These are phyloP conservation scores for Hordeum pubiflorum DNA, from an alignment of 202 grass and related monocot genomes.

Conservation along the genomic window DNA sequence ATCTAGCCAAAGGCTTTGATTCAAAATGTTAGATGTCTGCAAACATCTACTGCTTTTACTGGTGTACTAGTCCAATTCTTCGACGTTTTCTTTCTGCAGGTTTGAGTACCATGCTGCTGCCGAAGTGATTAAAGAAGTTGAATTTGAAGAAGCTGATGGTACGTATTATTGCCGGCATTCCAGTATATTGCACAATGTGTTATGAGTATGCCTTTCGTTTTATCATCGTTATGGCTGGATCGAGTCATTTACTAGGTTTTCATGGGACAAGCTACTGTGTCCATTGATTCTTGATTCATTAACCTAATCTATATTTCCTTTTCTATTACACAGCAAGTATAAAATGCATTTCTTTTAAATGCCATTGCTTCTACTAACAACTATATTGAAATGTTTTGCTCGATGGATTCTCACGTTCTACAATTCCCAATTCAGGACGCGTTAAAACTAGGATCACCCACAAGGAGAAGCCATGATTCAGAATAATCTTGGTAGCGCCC, in stretches of 20 bases:
- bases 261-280: background rate
- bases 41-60: background rate
- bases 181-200: background rate
- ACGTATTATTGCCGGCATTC: constrained; percentile 8
- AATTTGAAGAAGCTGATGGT: constrained; percentile 85
- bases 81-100: constrained; percentile 29
- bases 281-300: background rate
- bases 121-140: constrained; percentile 76
- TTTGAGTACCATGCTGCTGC: constrained; percentile 88
- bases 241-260: constrained; percentile 1
- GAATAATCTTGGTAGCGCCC: constrained; percentile 17
- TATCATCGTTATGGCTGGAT: background rate
- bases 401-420: background rate
- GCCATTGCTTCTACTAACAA: background rate
- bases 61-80: background rate
- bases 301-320: background rate
- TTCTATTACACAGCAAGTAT: background rate
- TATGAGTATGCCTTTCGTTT: constrained; percentile 9
- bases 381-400: background rate
- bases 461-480: constrained; percentile 41
- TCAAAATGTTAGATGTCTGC: background rate
- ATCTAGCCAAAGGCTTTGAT: background rate
- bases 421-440: constrained; percentile 35
- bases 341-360: background rate
- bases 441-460: constrained; percentile 70